Conservation (phyloP, 805 yeast genomes). For the Torulaspora indica region DNA sequence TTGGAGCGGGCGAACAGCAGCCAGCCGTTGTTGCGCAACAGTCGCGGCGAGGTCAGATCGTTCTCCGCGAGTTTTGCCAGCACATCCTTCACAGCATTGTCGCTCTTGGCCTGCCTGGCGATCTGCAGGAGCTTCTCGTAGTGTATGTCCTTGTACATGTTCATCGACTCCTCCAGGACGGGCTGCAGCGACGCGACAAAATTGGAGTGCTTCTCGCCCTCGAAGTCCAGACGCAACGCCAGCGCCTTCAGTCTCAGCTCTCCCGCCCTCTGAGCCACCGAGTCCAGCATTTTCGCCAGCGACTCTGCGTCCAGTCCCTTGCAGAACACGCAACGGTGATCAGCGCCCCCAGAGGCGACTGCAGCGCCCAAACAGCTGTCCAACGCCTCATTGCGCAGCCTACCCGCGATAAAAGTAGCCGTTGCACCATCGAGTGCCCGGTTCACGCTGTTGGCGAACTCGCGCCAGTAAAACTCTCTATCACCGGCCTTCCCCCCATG, state of each 20-base stretch:
- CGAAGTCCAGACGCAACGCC: slow-evolving; percentile 8
- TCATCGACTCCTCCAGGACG: slow-evolving; percentile 23
- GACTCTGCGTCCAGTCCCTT: slow-evolving; percentile 5
- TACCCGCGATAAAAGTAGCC: slow-evolving; percentile 5
- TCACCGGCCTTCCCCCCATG: background rate
- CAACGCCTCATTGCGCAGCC: slow-evolving; percentile 8
- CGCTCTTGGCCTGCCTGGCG: slow-evolving; percentile 18
- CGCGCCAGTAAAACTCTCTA: slow-evolving; percentile 12
- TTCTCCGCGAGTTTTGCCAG: slow-evolving; percentile 18
- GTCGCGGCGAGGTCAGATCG: slow-evolving; percentile 15
- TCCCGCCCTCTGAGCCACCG: background rate
- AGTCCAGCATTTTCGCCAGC: slow-evolving; percentile 5
- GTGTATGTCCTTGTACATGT: slow-evolving; percentile 23
- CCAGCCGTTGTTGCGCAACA: slow-evolving; percentile 17
- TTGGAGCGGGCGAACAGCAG: slow-evolving; percentile 15
- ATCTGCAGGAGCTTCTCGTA: slow-evolving; percentile 27
- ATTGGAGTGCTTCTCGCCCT: slow-evolving; percentile 1
- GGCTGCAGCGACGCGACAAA: slow-evolving; percentile 19
- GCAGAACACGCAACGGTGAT: slow-evolving; percentile 12
- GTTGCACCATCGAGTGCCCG: background rate
- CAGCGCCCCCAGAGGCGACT: background rate
- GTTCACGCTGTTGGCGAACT: slow-evolving; percentile 5
- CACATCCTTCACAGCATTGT: slow-evolving; percentile 12
- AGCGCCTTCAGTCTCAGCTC: slow-evolving; percentile 10
- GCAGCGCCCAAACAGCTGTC: slow-evolving; percentile 4